Percentiles rank a stretch among this genome's conserved stretches.
These are phyloP conservation scores for Starmerella apis DNA, from an alignment of 805 yeast species.

Conservation along the genomic window DNA sequence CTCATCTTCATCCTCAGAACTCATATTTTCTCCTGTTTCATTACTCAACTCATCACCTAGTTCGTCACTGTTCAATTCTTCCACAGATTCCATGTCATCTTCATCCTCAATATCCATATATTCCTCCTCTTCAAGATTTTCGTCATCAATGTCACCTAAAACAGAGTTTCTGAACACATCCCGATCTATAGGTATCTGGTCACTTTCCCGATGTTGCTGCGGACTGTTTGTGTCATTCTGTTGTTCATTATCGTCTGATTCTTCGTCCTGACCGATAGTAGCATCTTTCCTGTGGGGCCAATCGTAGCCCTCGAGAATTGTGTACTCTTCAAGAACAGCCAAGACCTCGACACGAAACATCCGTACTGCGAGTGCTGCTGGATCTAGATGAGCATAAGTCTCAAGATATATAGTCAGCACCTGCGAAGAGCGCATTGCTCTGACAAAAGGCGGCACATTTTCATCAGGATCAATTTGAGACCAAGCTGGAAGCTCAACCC, in stretches of 20 bases:
- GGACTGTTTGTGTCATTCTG: neutral
- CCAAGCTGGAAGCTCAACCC: neutral
- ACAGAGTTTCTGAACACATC: conserved; percentile 77
- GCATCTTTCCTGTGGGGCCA: conserved; percentile 1
- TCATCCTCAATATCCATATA: conserved; percentile 29
- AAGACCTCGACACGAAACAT: neutral
- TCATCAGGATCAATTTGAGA: neutral
- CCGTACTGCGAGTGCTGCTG: neutral
- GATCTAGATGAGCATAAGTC: neutral
- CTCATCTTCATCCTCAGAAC: conserved; percentile 24
- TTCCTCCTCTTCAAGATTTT: conserved; percentile 31
- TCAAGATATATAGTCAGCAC: neutral
- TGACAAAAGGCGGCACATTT: neutral
- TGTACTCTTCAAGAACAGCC: neutral
- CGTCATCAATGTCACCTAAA: conserved; percentile 47
- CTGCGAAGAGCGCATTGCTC: neutral
- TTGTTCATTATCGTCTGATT: conserved; percentile 6
- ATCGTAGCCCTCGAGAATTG: neutral
- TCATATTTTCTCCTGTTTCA: conserved; percentile 21
- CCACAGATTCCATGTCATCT: conserved; percentile 22
- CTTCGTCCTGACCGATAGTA: neutral
- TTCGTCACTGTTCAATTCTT: conserved; percentile 16
- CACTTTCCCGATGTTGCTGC: neutral
- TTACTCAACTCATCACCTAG: conserved; percentile 16
- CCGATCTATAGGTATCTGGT: conserved; percentile 3